Base-by-base conservation (phyloP, 1,284 basidiomycete genomes). In the Ustilago tritici region DNA sequence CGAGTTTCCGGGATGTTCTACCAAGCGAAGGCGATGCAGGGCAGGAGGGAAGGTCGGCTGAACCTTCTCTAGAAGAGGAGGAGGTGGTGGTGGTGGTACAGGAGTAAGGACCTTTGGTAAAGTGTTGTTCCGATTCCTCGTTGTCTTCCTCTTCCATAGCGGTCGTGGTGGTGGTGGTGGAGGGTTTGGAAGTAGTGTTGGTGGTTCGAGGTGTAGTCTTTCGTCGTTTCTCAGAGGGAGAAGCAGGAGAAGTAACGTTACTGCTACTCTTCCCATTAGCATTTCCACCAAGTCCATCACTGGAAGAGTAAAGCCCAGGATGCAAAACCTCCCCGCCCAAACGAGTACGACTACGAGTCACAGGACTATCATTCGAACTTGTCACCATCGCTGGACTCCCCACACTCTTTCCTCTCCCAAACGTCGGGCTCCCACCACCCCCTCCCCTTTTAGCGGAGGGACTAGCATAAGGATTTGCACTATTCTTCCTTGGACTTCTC, bases 401-500 rank as follows among this genome's bases (percentile, higher is more conserved):
- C 56, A 17, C 43, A 14, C 11, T 14, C 5, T 46, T 46, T 15
- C 19, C 43, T 46, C 43, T 46, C n/a, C 43, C 43, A 46, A 19
- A 46, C n/a, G 43, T 46, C n/a, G 43, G 43, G 11, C 43, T 46
- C 0, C 43, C 4, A 38, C 36, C 36, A 38, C 4, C 36, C 9
- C 36, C 36, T 11, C 14, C 71, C 23, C 41, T 36, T 4, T 67
- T 65, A 5, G 53, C 28, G 3, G 34, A 56, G 19, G 66, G 73
- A 55, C 72, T 68, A 7, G 84, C 84, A 60, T 82, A 85, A 4
- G 84, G 84, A 61, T 85, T 85, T 38, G 75, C 60, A 31, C 62
- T 83, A n/a, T 78, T 79, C 72, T 85, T 85, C 23, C 84, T 70
- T 38, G 84, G 84, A 61, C 82, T 84, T 49, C 84, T 66, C 11